Base-by-base conservation (phyloP, 352 stramenopile genomes). In the Phytophthora sp. region DNA sequence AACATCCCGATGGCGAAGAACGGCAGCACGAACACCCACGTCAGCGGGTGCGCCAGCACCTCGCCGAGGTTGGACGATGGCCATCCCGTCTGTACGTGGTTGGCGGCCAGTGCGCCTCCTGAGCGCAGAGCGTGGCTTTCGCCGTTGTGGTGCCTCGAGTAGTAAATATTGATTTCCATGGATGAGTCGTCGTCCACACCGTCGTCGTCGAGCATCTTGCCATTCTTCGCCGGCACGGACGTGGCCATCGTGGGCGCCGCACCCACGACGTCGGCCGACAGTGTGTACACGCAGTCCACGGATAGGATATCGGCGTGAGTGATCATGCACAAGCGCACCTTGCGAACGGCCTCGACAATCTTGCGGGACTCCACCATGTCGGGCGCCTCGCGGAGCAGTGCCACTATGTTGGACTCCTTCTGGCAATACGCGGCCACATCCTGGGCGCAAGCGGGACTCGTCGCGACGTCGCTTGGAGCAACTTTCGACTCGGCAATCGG, bases 1-100 rank as follows among this genome's bases (percentile, higher is more conserved):
- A 84, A 89, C 23, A 90, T 46, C 1, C 83, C 83, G 53, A 91
- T 66, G 42, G 60, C 78, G 55, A 89, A 84, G 63, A 91, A 91
- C 12, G 83, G 83, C 39, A 91, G 61, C 47, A 89, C 73, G 1
- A 84, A 57, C 1, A 79, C 57, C 79, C 81, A 90, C 52, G 81
- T 80, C 23, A 81, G 45, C 21, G 73, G 74, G 39, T 71, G 68
- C 1, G n/a, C 63, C 33, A 70, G 41, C 47, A 56, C 66, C 31
- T 70, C 64, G 36, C 47, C 61, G 26, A 70, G 57, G 27, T 31
- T 55, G n/a, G 52, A 67, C 63, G 59, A 57, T 30, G 68, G 9
- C 1, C 51, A 57, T 56, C 49, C 53, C 7, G 66, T 60, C 51
- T 77, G 65, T 5, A 77, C 56, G 46, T 77, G 64, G 52, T 74